Evolutionary conservation across 2,329 filamentous ascomycete genomes (phyloP), one percentile per base, ranked within the genome.

Genomic region (Byssoonygena ceratinophila): DNA sequence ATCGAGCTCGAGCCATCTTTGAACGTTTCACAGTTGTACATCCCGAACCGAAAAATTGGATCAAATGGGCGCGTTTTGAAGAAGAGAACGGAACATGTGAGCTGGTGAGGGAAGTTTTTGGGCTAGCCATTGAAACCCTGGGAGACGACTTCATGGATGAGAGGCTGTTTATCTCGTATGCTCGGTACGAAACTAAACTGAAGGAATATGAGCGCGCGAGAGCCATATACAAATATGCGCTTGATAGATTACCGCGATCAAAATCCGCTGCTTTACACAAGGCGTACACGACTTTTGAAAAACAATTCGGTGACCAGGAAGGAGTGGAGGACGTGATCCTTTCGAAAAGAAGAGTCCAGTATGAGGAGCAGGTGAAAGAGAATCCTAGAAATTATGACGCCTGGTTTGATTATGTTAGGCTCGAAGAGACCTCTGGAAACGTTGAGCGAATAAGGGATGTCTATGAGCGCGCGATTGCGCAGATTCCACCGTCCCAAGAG

Each of bases 41-140:
- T 60, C 90, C 92, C 0, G 91, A 97, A 63, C 87, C 92, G 20
- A 82, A 86, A 62, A 97, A 96, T 64, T 98, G 91, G 90, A 94
- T 98, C 71, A 96, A 96, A 67, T 98, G 92, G 92, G 85, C 91
- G 55, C 86, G 87, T 57, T 98, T 97, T 60, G 92, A 98, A 68
- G 91, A 97, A 67, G 92, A 98, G 65, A 87, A 84, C 60, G 92
- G 92, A 7, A 95, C 89, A 1, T 91, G 84, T 64, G 91, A 96
- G 62, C 69, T 91, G 59, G 92, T 98, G 5, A 80, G 92, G 20
- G 89, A 97, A 57, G 91, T 97, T 0, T 97, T 89, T 65, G 88
- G 90, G 3, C 78, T 80, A 52, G 90, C 91, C 1, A 84, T 97
- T 29, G 91, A 97, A 66, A 83, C 87, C 0, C 71, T 98, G 29